Conservation (phyloP, 805 yeast genomes). For the Torulaspora quercuum region DNA sequence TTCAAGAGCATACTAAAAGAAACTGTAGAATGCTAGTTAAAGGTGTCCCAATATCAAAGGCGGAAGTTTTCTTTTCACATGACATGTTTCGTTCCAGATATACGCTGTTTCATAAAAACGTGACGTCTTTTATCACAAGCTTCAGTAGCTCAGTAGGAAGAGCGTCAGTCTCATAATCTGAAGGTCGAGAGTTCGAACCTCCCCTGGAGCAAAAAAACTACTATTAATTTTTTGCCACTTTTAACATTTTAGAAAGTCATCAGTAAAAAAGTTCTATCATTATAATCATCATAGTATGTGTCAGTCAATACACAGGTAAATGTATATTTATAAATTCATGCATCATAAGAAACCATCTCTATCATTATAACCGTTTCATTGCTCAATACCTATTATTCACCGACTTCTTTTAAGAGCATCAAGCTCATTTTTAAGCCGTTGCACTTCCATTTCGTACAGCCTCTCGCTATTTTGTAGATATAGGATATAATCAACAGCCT, state of each 20-base stretch:
- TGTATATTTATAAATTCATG: conserved; percentile 8
- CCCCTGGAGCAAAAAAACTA: conserved; percentile 51
- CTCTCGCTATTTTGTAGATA: conserved; percentile 50
- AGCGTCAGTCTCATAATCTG: conserved; percentile 53
- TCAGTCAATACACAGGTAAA: conserved; percentile 7
- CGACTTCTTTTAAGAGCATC: conserved; percentile 11
- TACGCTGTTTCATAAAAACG: not conserved
- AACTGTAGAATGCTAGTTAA: too few species aligned
- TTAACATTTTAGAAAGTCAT: not conserved
- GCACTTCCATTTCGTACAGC: conserved; percentile 32
- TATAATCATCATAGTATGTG: conserved; percentile 2
- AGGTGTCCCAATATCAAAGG: too few species aligned
- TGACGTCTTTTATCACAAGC: conserved; percentile 23
- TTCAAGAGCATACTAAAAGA: too few species aligned
- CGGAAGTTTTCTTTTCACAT: too few species aligned
- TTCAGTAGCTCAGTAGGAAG: conserved; percentile 51
- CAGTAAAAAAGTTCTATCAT: conserved; percentile 2
- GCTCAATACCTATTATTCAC: conserved; percentile 2
- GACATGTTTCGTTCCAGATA: too few species aligned
- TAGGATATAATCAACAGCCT: conserved; percentile 60
- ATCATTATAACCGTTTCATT: conserved; percentile 10
- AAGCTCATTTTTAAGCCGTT: conserved; percentile 36
- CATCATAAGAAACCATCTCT: conserved; percentile 11
- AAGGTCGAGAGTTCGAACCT: conserved; percentile 50
- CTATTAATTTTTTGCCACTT: conserved; percentile 22